A percentile compares a stretch with the other conserved stretches of the same genome.
phyloP scores from a whole-genome alignment of 768 basidiomycete genomes.

The Kwoniella pini region DNA sequence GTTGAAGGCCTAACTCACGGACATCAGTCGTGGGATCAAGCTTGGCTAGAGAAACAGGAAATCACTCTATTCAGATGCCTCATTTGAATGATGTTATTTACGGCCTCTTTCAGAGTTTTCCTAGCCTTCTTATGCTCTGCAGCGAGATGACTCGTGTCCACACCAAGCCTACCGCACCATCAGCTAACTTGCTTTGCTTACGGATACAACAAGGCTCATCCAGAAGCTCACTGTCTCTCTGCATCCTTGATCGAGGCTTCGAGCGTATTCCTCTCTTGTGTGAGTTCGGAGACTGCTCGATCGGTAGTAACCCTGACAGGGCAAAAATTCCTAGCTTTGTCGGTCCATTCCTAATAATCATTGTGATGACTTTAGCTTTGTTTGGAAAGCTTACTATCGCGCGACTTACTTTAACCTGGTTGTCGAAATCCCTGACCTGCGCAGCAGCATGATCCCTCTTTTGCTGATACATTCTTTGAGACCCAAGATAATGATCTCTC shows the following conservation, averaged over 20 bases:
- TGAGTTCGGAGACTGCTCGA: neutral
- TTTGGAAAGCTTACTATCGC: no score
- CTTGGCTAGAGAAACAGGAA: neutral
- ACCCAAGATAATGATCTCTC: slow-evolving; percentile 7
- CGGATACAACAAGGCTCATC: neutral
- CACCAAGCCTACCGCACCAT: slow-evolving; percentile 7
- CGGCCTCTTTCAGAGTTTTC: neutral
- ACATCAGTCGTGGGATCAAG: neutral
- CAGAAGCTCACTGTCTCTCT: slow-evolving; percentile 27
- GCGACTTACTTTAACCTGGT: slow-evolving; percentile 12
- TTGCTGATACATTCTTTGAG: neutral
- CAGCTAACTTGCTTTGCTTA: neutral
- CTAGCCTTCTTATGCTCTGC: neutral
- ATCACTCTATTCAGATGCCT: neutral
- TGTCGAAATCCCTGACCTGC: neutral
- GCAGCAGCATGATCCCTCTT: slow-evolving; percentile 3
- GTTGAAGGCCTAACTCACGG: slow-evolving; percentile 63
- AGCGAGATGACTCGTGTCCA: slow-evolving; percentile 8
- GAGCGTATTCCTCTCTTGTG: slow-evolving; percentile 9
- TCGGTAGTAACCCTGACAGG: slow-evolving; percentile 12
- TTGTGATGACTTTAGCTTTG: no score
- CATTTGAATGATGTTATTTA: neutral
- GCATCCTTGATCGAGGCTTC: slow-evolving; percentile 28
- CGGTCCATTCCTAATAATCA: slow-evolving; percentile 26
- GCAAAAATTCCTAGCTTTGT: slow-evolving; percentile 21